Conservation (phyloP, 2,329 filamentous ascomycete species). For the Grosmannia penicillata region DNA sequence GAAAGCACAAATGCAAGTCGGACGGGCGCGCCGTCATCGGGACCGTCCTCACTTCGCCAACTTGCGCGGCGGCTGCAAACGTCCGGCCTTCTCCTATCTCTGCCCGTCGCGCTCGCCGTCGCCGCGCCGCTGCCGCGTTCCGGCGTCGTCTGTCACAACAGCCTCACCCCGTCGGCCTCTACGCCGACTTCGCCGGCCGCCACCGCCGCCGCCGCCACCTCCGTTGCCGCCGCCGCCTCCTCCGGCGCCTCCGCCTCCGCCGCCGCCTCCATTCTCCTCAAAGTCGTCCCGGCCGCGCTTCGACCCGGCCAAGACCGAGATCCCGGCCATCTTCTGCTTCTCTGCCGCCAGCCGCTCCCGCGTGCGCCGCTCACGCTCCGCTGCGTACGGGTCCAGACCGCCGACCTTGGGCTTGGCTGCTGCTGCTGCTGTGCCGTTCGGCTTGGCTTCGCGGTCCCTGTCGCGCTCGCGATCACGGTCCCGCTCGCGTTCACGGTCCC, state of each 20-base stretch:
- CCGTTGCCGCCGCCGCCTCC: conserved; percentile 25
- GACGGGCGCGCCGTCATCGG: too few species aligned
- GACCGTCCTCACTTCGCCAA: too few species aligned
- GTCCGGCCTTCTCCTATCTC: conserved; percentile 1
- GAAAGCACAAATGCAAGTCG: too few species aligned
- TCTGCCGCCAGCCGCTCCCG: conserved; percentile 54
- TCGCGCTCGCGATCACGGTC: neutral
- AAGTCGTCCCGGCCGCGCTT: conserved; percentile 37
- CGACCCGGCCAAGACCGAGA: conserved; percentile 34
- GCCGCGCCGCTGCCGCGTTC: conserved; percentile 38
- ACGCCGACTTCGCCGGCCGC: conserved; percentile 23
- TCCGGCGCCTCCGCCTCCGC: conserved; percentile 26
- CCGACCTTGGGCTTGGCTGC: neutral
- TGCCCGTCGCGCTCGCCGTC: conserved; percentile 42
- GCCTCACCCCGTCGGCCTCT: conserved; percentile 34
- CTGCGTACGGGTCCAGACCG: conserved; percentile 43
- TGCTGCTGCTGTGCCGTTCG: neutral
- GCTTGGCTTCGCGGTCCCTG: conserved; percentile 9
- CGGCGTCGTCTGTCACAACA: conserved; percentile 29
- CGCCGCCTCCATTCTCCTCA: conserved; percentile 29
- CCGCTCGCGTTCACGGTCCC: conserved; percentile 1
- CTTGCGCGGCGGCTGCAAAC: too few species aligned
- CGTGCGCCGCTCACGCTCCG: conserved; percentile 53
- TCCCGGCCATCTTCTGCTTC: conserved; percentile 36
- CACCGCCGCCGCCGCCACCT: conserved; percentile 1